Conservation (phyloP, 805 yeast genomes). For the Starmerella asiatica region DNA sequence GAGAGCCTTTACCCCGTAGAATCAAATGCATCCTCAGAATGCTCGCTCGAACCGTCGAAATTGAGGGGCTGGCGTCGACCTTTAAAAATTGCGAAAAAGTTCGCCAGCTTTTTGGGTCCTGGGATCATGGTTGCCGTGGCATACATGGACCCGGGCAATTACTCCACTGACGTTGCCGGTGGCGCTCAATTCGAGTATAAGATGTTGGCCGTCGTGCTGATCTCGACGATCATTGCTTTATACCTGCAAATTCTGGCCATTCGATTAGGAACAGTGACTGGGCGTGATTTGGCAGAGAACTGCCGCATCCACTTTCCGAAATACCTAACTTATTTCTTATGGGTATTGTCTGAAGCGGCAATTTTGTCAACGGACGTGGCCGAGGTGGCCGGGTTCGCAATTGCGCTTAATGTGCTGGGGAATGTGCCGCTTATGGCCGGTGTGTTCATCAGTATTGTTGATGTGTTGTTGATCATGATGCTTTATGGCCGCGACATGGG, state of each 20-base stretch:
- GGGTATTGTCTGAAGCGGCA: slow-evolving; percentile 74
- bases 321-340: slow-evolving; percentile 38
- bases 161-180: slow-evolving; percentile 86
- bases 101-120: slow-evolving; percentile 69
- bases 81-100: slow-evolving; percentile 30
- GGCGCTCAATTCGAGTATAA: slow-evolving; percentile 80
- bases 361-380: slow-evolving; percentile 94
- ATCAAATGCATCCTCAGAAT: too few relatives aligned
- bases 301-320: slow-evolving; percentile 64
- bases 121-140: slow-evolving; percentile 92
- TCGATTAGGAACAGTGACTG: slow-evolving; percentile 86
- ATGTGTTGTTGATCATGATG: slow-evolving; percentile 70
- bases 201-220: slow-evolving; percentile 58
- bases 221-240: slow-evolving; percentile 77
- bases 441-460: slow-evolving; percentile 70
- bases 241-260: slow-evolving; percentile 75
- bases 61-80: not conserved
- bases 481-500: slow-evolving; percentile 84
- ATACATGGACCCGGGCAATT: slow-evolving; percentile 96
- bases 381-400: slow-evolving; percentile 96
- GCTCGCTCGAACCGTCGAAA: too few relatives aligned
- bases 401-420: slow-evolving; percentile 72
- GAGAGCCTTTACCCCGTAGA: too few relatives aligned
- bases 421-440: slow-evolving; percentile 71
- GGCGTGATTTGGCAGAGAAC: slow-evolving; percentile 77